Conservation (phyloP, 2,329 filamentous ascomycete species). For the Aspergillus novoparasiticus region DNA sequence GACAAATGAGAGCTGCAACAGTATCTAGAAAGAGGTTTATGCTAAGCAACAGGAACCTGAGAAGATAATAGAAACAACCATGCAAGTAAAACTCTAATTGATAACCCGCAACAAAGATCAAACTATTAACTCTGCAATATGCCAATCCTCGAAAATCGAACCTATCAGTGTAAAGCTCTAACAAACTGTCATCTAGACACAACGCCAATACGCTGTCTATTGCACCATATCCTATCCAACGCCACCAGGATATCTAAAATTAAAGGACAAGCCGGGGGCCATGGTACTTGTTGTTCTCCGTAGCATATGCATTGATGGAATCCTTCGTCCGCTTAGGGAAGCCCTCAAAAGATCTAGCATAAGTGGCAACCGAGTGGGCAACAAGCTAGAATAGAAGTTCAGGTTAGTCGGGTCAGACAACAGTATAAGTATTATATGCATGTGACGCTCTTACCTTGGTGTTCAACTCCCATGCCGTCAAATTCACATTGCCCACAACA, state of each 20-base stretch:
- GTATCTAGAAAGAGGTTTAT: no score
- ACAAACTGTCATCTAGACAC: neutral
- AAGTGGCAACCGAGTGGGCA: constrained; percentile 72
- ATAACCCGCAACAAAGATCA: neutral
- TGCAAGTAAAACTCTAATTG: neutral
- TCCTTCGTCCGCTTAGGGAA: constrained; percentile 58
- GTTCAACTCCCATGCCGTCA: constrained; percentile 58
- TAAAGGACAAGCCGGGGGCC: constrained; percentile 19
- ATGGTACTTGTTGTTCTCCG: constrained; percentile 19
- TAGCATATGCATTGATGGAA: constrained; percentile 6
- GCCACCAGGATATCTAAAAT: neutral
- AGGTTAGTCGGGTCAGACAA: neutral
- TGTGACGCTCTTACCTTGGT: constrained; percentile 43
- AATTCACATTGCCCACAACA: constrained; percentile 55
- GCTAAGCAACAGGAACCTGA: no score
- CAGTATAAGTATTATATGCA: neutral
- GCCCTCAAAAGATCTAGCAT: constrained; percentile 64
- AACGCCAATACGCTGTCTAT: neutral
- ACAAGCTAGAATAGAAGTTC: constrained; percentile 45
- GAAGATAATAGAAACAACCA: no score
- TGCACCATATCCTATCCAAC: neutral
- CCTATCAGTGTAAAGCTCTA: neutral
- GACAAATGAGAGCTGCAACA: no score
- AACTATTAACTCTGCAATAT: neutral
- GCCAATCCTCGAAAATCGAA: neutral